Evolutionary conservation across 306 rosid species (phyloP).

Genomic region (Cucurbita pepo): DNA sequence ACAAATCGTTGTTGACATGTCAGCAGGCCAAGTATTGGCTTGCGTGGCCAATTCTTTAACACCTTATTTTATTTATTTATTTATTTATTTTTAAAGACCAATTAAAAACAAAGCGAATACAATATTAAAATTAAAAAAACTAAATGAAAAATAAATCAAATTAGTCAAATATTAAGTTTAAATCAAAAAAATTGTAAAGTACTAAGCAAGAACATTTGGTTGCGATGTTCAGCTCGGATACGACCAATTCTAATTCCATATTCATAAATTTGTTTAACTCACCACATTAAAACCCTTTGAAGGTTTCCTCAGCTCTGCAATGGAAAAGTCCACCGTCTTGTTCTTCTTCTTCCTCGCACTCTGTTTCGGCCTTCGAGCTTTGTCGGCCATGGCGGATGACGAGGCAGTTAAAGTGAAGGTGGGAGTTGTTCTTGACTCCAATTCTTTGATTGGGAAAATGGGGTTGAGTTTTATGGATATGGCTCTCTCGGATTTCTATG

Average conservation of each 20-base stretch:
- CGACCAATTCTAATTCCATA: not conserved
- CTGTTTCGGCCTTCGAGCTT: not conserved
- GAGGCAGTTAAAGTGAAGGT: not conserved
- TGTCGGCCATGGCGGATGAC: not conserved
- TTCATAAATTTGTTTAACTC: not conserved
- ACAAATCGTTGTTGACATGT: not conserved
- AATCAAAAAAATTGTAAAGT: no score
- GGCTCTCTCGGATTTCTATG: slow-evolving; percentile 21
- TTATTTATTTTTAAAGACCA: not conserved
- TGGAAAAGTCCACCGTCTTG: not conserved
- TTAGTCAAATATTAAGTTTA: no score
- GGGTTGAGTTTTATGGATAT: slow-evolving; percentile 12
- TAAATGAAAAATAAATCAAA: no score
- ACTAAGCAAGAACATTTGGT: no score
- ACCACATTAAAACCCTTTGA: not conserved
- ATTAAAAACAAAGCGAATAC: not conserved
- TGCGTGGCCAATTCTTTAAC: no score
- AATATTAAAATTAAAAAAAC: no score
- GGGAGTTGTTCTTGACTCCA: slow-evolving; percentile 5
- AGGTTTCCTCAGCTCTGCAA: not conserved
- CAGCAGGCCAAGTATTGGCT: not conserved
- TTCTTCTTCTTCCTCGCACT: not conserved
- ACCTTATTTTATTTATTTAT: no score
- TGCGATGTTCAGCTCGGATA: not conserved
- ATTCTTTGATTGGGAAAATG: slow-evolving; percentile 2